Evolutionary conservation across 129 eudicot genomes (phyloP).

Genomic region (Heracleum sosnowskyi): DNA sequence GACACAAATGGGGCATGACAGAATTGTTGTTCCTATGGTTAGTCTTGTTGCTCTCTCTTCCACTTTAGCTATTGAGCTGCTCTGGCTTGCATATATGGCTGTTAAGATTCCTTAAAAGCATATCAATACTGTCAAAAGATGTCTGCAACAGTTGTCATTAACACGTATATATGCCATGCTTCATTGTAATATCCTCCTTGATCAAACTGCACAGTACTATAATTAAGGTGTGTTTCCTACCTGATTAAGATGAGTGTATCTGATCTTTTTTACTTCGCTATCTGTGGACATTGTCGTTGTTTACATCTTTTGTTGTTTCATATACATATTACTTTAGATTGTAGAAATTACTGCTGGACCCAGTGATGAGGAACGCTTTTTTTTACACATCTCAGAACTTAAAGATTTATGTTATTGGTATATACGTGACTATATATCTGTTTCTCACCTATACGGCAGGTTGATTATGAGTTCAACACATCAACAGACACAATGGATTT

Average conservation of each 20-base stretch:
- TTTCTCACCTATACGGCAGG: constrained; percentile 23
- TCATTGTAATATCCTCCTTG: neutral
- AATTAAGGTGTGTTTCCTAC: neutral
- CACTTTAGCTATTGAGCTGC: neutral
- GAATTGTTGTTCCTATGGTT: constrained; percentile 72
- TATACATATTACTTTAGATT: neutral
- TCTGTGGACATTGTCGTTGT: neutral
- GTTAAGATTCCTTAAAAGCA: neutral
- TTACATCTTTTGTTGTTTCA: neutral
- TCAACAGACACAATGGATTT: constrained; percentile 29
- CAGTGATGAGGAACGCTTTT: neutral
- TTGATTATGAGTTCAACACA: constrained; percentile 34
- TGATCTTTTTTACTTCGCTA: neutral
- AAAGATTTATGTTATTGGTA: neutral
- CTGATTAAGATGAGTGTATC: neutral
- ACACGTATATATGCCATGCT: neutral
- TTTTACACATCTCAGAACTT: neutral
- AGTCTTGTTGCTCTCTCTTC: constrained; percentile 6
- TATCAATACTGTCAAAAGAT: neutral
- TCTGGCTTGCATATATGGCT: neutral
- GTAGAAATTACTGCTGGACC: neutral
- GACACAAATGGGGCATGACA: constrained; percentile 50
- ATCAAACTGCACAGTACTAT: neutral
- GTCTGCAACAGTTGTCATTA: neutral
- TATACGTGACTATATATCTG: neutral